Conservation (phyloP, 768 basidiomycete species). For the Collybia sp. region DNA sequence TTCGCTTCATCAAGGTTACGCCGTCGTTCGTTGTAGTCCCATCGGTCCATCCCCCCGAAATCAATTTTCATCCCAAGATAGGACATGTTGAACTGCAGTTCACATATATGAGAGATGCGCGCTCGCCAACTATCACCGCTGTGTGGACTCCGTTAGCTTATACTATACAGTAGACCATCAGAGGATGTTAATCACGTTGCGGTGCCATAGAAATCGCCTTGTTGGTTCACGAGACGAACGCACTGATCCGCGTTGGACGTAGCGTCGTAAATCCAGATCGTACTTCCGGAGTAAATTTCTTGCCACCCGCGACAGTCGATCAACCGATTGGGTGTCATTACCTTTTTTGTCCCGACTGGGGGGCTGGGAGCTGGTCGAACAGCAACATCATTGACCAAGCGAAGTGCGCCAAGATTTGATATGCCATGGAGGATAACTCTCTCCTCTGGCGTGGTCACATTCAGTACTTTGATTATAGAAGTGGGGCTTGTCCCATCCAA, state of each 20-base stretch:
- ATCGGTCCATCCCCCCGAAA: constrained; percentile 74
- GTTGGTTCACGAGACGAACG: constrained; percentile 58
- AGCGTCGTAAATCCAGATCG: constrained; percentile 72
- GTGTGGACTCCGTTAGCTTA: constrained; percentile 5
- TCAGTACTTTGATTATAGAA: constrained; percentile 46
- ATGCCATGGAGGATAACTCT: constrained; percentile 38
- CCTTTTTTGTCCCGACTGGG: constrained; percentile 38
- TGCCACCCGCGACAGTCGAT: constrained; percentile 64
- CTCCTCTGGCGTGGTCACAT: constrained; percentile 37
- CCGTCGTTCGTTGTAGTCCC: constrained; percentile 58
- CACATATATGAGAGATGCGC: constrained; percentile 61
- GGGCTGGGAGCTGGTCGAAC: constrained; percentile 49
- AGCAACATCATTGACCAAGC: constrained; percentile 69
- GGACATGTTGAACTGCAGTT: constrained; percentile 66
- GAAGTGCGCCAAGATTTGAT: constrained; percentile 64
- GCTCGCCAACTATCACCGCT: constrained; percentile 85
- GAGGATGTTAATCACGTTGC: constrained; percentile 54
- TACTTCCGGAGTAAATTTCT: constrained; percentile 66
- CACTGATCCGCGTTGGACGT: constrained; percentile 64
- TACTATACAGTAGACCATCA: neutral
- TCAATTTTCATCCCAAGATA: constrained; percentile 60
- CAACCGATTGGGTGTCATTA: constrained; percentile 50
- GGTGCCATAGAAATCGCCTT: constrained; percentile 66
- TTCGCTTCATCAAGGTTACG: constrained; percentile 60
- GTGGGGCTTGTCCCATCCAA: constrained; percentile 21